These are phyloP conservation scores for Pseudogymnoascus sp. DNA, from an alignment of 2,329 filamentous ascomycete species.

Conservation along the genomic window DNA sequence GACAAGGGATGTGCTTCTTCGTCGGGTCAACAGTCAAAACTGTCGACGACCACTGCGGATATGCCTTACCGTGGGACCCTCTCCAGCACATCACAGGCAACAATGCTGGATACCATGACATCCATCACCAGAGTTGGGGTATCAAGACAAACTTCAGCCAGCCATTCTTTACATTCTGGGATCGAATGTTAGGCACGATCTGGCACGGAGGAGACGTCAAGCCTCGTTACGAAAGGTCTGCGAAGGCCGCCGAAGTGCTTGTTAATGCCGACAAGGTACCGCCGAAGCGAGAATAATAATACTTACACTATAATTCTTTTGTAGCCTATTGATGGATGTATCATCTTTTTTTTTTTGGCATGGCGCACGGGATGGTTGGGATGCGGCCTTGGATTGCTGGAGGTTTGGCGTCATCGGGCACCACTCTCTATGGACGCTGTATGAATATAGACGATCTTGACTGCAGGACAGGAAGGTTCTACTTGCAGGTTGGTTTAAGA, in stretches of 20 bases:
- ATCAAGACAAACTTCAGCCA: conserved; percentile 94
- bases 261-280: conserved; percentile 15
- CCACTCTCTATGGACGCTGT: conserved; percentile 9
- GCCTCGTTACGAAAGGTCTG: conserved; percentile 23
- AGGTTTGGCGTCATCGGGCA: conserved; percentile 4
- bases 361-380: conserved; percentile 8
- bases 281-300: conserved; percentile 10
- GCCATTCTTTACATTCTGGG: conserved; percentile 95
- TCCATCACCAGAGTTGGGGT: conserved; percentile 98
- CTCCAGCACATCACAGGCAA: conserved; percentile 87
- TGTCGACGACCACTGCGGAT: conserved; percentile 95
- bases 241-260: conserved; percentile 26
- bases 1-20: conserved; percentile 86
- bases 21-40: conserved; percentile 87
- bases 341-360: background rate
- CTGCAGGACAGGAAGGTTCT: conserved; percentile 10
- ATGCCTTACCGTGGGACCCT: conserved; percentile 90
- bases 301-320: conserved; percentile 9
- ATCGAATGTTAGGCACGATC: conserved; percentile 63
- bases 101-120: conserved; percentile 93
- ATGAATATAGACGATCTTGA: conserved; percentile 10
- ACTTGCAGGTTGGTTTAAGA: conserved; percentile 10
- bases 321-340: conserved; percentile 9
- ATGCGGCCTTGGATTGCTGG: conserved; percentile 7
- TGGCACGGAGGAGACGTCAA: conserved; percentile 26